These are phyloP conservation scores for Telopea speciosissima DNA, from an alignment of 177 flowering plant species.

Conservation along the genomic window DNA sequence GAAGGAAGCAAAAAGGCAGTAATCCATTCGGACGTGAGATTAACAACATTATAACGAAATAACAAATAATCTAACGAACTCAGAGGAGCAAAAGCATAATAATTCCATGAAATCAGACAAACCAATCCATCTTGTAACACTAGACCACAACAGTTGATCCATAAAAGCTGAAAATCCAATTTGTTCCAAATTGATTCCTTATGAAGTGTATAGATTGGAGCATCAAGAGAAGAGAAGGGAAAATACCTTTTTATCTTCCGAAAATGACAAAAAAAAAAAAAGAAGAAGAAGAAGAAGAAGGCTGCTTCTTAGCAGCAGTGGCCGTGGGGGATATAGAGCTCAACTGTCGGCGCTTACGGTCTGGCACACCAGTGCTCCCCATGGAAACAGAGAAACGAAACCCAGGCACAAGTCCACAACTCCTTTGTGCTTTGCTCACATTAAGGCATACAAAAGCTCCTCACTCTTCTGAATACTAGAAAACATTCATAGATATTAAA, in stretches of 20 bases:
- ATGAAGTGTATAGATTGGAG: too few relatives aligned
- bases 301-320: conserved; percentile 48
- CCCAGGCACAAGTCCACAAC: conserved; percentile 24
- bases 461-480: neutral
- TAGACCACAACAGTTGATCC: neutral
- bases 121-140: too few relatives aligned
- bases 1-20: too few relatives aligned
- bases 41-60: neutral
- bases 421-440: conserved; percentile 6
- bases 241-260: conserved; percentile 80
- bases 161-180: neutral
- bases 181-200: too few relatives aligned
- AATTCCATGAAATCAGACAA: neutral
- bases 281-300: too few relatives aligned
- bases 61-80: neutral
- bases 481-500: neutral
- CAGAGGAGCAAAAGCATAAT: neutral
- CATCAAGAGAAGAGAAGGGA: too few relatives aligned
- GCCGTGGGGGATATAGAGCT: conserved; percentile 63
- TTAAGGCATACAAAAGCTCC: conserved; percentile 1
- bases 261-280: conserved; percentile 41
- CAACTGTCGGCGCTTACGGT: conserved; percentile 79
- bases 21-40: neutral
- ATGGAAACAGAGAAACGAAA: conserved; percentile 36
- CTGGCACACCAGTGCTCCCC: conserved; percentile 92